Evolutionary conservation across 305 asterid species (phyloP).

Genomic region (Solanum chacoense): DNA sequence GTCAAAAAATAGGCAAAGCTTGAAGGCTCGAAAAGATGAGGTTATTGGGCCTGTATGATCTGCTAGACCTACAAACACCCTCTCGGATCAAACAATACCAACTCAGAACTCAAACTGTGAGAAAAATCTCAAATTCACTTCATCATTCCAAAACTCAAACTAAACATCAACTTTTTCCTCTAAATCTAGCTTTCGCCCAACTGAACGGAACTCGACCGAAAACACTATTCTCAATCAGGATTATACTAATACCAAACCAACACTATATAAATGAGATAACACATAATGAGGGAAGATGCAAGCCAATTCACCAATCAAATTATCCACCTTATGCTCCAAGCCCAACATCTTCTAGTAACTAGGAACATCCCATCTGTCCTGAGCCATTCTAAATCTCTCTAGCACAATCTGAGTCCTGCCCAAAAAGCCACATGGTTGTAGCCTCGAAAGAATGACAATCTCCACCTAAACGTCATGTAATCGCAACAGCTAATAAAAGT

Average conservation of each 20-base stretch:
- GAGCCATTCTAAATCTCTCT: background rate
- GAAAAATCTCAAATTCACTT: background rate
- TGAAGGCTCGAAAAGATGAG: background rate
- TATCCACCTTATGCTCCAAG: background rate
- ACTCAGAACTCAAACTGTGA: background rate
- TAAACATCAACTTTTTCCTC: background rate
- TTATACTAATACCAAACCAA: background rate
- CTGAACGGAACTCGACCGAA: background rate
- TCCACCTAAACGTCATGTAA: background rate
- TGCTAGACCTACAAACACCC: background rate
- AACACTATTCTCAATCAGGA: background rate
- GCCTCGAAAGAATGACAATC: background rate
- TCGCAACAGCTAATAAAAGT: background rate
- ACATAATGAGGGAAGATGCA: background rate
- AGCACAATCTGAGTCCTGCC: background rate
- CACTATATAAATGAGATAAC: too few relatives aligned
- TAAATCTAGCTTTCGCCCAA: background rate
- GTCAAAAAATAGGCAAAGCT: background rate
- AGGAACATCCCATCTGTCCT: background rate
- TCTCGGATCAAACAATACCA: background rate
- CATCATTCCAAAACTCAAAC: background rate
- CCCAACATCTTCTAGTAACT: background rate
- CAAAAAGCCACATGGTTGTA: background rate
- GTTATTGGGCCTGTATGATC: background rate
- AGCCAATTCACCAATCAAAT: background rate